phyloP scores from a whole-genome alignment of 371 early-diverging fungal genomes.

The Haplosporangium sp. region DNA sequence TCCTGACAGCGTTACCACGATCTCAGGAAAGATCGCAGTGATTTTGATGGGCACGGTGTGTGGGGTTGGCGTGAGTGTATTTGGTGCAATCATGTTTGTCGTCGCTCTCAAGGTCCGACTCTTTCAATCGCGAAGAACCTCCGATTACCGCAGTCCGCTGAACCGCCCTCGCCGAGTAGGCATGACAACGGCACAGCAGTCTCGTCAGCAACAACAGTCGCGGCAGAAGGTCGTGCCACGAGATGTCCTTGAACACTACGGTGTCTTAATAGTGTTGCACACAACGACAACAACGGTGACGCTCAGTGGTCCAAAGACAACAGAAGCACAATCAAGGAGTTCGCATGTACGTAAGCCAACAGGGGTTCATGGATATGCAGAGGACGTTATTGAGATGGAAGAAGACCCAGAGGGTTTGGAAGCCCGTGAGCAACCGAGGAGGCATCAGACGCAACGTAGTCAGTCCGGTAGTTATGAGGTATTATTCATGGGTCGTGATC shows the following conservation, averaged over 20 bases:
- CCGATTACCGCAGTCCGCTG: not conserved
- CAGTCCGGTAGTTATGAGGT: too few relatives aligned
- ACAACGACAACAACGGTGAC: slow-evolving; percentile 12
- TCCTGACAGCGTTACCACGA: too few relatives aligned
- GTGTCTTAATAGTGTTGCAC: slow-evolving; percentile 33
- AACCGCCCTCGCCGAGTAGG: too few relatives aligned
- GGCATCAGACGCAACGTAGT: too few relatives aligned
- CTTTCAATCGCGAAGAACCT: slow-evolving; percentile 19
- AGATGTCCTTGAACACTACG: slow-evolving; percentile 30
- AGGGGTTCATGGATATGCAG: too few relatives aligned
- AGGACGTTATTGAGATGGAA: slow-evolving; percentile 44
- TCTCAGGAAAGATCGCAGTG: slow-evolving; percentile 21
- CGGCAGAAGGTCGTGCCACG: slow-evolving; percentile 31
- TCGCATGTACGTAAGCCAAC: too few relatives aligned
- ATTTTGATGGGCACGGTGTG: slow-evolving; percentile 47
- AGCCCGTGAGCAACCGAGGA: slow-evolving; percentile 9
- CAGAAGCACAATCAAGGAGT: too few relatives aligned
- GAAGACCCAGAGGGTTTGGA: slow-evolving; percentile 25
- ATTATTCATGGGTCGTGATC: too few relatives aligned
- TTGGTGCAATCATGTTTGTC: slow-evolving; percentile 45
- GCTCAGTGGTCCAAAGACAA: not conserved
- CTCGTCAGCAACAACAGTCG: slow-evolving; percentile 8
- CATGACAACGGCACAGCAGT: not conserved
- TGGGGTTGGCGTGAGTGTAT: slow-evolving; percentile 41
- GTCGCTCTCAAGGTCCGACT: slow-evolving; percentile 45